These are phyloP conservation scores for Plasmopara muralis DNA, from an alignment of 352 stramenopile species.

Conservation along the genomic window DNA sequence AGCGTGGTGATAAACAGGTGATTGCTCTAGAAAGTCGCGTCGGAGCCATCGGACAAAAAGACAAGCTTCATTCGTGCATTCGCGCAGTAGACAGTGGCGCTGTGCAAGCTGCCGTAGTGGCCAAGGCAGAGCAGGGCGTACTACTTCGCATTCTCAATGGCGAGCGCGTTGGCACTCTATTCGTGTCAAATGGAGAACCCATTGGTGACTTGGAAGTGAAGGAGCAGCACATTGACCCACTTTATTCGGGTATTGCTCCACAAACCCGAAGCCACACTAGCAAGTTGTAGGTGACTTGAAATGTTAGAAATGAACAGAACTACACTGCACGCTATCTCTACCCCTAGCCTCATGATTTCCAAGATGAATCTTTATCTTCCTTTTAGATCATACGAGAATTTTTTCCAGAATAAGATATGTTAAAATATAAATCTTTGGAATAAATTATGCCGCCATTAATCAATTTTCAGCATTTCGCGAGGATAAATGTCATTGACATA, in stretches of 20 bases:
- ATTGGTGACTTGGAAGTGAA: conserved; percentile 39
- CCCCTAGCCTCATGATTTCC: too few relatives aligned
- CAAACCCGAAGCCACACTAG: conserved; percentile 24
- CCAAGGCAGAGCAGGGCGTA: conserved; percentile 53
- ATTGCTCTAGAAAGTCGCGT: conserved; percentile 51
- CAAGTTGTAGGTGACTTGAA: conserved; percentile 35
- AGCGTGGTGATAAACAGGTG: conserved; percentile 33
- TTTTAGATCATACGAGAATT: too few relatives aligned
- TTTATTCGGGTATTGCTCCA: conserved; percentile 61
- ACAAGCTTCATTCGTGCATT: conserved; percentile 80
- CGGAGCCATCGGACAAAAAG: conserved; percentile 56
- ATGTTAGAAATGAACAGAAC: neutral
- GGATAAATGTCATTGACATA: too few relatives aligned
- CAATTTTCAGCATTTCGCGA: too few relatives aligned
- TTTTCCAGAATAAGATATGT: too few relatives aligned
- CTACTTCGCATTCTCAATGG: conserved; percentile 60
- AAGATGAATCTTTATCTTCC: too few relatives aligned
- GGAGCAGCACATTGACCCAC: conserved; percentile 52
- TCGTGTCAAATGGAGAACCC: conserved; percentile 34
- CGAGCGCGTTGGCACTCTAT: conserved; percentile 65
- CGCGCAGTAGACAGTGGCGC: conserved; percentile 64
- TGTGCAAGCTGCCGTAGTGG: conserved; percentile 53
- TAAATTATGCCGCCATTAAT: too few relatives aligned
- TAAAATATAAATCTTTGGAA: too few relatives aligned
- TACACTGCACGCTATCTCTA: too few relatives aligned